Evolutionary conservation across 192 early-diverging fungal genomes (phyloP), one percentile per base, ranked within the genome.

Genomic region (Umbelopsis vinacea): DNA sequence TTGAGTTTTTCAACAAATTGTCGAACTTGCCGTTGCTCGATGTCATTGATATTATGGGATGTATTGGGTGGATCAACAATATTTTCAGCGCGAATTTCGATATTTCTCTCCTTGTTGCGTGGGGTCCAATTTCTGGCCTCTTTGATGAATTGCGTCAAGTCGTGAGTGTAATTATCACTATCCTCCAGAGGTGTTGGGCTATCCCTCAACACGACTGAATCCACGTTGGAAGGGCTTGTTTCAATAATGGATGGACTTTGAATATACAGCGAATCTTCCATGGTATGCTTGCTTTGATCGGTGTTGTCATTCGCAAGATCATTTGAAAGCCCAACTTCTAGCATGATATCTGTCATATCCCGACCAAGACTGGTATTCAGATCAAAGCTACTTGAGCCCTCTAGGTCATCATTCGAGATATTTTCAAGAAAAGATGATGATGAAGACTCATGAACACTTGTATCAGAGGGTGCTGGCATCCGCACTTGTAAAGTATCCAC

Each of bases 401-500:
- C 57, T n/a, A 35, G 15, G 23, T 63, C 57, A 14, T 29, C 11
- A 35, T 26, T 37, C 15, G 33, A 63, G 7, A 14, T 35, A 19
- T 37, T 35, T 12, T 63, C 33, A 63, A 26, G 3, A 2, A 33
- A 63, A 29, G 57, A 63, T 63, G 33, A 63, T 19, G 35, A 19
- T 19, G 57, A 37, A 37, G 57, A 63, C 11, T 5, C 26, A 19
- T 14, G 57, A 19, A 35, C 33, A 12, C 26, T 37, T 37, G 57
- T 63, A 33, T 63, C 57, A 29, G 33, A 35, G 17, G 57, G 57
- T 63, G 57, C 57, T 17, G 57, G 57, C 57, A 63, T 63, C 26
- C 57, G 57, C 26, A 63, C 57, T 14, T 63, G 57, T 63, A 63
- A 63, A 26, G 29, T 63, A 63, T 63, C 57, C 4, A 63, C 57